These are phyloP conservation scores for Neurospora sp. DNA, from an alignment of 495 filamentous ascomycete genomes.

Conservation along the genomic window DNA sequence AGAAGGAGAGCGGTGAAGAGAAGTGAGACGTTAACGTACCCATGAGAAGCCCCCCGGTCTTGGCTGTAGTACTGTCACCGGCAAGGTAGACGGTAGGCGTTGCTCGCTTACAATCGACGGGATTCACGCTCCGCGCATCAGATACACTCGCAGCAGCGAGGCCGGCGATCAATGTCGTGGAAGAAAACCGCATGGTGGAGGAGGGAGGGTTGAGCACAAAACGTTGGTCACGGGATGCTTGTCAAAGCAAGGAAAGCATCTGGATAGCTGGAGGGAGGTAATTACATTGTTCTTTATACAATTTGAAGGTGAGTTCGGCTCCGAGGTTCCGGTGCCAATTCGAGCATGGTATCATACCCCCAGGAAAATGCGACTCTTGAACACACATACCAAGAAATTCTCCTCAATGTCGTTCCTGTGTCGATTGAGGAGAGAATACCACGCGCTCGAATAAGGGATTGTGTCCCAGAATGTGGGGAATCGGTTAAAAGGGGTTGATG, in stretches of 20 bases:
- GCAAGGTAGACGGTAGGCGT: slow-evolving; percentile 38
- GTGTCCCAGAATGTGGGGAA: too few species aligned
- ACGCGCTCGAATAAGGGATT: too few species aligned
- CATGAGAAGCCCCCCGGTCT: slow-evolving; percentile 9
- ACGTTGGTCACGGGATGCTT: background rate
- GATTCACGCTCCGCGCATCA: background rate
- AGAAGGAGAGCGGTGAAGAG: too few species aligned
- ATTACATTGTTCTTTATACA: background rate
- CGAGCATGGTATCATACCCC: background rate
- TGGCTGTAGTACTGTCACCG: slow-evolving; percentile 50
- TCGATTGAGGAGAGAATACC: too few species aligned
- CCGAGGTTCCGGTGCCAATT: background rate
- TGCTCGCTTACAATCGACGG: slow-evolving; percentile 5
- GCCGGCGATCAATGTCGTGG: background rate
- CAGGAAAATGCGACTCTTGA: background rate
- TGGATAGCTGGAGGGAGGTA: background rate
- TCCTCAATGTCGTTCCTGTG: too few species aligned
- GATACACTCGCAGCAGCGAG: background rate
- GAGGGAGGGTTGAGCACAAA: background rate
- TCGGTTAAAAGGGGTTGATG: background rate
- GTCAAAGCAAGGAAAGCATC: background rate
- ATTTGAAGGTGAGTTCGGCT: background rate
- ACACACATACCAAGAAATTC: too few species aligned
- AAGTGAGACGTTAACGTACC: background rate
- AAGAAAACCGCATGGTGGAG: background rate